phyloP scores from a whole-genome alignment of 2,329 filamentous ascomycete genomes.

The Stemphylium lycopersici region DNA sequence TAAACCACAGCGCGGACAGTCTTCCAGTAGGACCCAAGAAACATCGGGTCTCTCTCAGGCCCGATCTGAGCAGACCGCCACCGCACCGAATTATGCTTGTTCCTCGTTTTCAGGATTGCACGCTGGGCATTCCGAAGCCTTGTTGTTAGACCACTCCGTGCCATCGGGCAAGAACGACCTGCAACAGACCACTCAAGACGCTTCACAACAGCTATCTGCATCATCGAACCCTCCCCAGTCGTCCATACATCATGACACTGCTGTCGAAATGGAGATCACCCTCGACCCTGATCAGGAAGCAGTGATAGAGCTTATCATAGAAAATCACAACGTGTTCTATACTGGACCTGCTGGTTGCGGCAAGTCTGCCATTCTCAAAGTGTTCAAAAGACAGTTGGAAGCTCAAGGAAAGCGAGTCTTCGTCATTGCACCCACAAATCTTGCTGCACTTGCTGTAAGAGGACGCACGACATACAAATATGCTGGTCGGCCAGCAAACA shows the following conservation, averaged over 20 bases:
- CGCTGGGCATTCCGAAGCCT: no score
- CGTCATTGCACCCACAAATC: conserved; percentile 66
- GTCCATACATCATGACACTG: neutral
- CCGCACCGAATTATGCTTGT: no score
- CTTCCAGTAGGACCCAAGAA: neutral
- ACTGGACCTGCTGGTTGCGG: conserved; percentile 68
- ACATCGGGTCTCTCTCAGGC: neutral
- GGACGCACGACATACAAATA: conserved; percentile 64
- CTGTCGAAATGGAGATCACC: conserved; percentile 16
- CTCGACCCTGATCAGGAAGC: conserved; percentile 57
- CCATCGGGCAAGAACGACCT: no score
- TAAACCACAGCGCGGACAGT: neutral
- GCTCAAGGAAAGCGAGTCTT: conserved; percentile 50
- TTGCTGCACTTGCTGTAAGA: conserved; percentile 62
- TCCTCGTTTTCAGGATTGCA: no score
- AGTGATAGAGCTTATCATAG: conserved; percentile 58
- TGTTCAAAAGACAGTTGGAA: conserved; percentile 52
- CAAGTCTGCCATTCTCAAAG: conserved; percentile 63
- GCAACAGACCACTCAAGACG: no score
- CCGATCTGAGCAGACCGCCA: no score
- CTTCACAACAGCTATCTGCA: no score
- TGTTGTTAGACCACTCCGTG: no score
- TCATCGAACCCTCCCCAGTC: no score
- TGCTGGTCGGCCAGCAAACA: conserved; percentile 57
- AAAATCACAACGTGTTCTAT: conserved; percentile 65